Percentiles rank a stretch among this genome's conserved stretches.
These are phyloP conservation scores for Oryza brachyantha DNA, from an alignment of 176 grass and related monocot species.

Conservation along the genomic window DNA sequence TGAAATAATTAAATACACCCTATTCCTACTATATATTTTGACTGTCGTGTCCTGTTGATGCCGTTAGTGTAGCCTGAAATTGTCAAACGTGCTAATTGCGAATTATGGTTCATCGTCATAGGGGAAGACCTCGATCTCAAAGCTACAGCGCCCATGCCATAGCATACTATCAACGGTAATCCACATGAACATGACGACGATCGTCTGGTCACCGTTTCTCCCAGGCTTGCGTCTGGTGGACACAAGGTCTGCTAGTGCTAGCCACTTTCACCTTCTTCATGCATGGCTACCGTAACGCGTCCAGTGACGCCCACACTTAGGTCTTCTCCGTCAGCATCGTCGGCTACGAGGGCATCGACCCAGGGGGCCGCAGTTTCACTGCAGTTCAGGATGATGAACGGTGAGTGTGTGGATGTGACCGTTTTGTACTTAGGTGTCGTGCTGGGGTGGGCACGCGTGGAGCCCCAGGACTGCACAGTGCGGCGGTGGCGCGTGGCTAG, in stretches of 20 bases:
- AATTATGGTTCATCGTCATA: too few species aligned
- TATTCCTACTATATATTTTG: too few species aligned
- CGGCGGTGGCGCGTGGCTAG: not conserved
- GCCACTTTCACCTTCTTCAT: not conserved
- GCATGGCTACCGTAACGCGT: too few species aligned
- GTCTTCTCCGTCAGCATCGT: constrained; percentile 1
- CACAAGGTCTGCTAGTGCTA: not conserved
- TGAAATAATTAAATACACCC: too few species aligned
- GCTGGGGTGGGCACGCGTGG: constrained; percentile 20
- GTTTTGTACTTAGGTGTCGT: constrained; percentile 19
- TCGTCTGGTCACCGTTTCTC: not conserved
- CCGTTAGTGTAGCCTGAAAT: too few species aligned
- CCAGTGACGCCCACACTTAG: not conserved
- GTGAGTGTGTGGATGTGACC: constrained; percentile 6
- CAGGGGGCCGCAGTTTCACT: constrained; percentile 10
- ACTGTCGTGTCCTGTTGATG: too few species aligned
- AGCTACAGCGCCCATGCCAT: not conserved
- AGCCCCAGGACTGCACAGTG: not conserved
- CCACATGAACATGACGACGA: not conserved
- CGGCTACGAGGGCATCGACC: constrained; percentile 29
- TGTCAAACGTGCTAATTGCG: too few species aligned
- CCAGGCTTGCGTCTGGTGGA: not conserved
- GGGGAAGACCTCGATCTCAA: not conserved
- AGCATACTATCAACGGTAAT: not conserved
- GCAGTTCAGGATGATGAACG: constrained; percentile 15